phyloP scores from a whole-genome alignment of 805 yeast species.

The Huiozyma sinensis region DNA sequence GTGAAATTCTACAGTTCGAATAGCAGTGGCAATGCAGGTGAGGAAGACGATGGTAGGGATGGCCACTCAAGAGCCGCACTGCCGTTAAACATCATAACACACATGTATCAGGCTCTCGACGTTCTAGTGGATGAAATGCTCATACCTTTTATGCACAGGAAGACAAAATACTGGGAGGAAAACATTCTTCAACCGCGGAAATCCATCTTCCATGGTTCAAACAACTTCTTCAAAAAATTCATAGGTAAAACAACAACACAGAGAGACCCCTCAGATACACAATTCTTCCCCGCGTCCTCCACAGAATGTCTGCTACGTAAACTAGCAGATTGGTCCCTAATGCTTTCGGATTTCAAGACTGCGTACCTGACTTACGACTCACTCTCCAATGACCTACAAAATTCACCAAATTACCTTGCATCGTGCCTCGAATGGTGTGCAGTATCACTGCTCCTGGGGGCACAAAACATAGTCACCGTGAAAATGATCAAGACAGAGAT shows the following conservation, averaged over 20 bases:
- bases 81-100: slow-evolving; percentile 14
- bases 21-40: not conserved
- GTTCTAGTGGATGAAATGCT: slow-evolving; percentile 14
- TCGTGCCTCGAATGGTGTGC: slow-evolving; percentile 86
- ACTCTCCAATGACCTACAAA: slow-evolving; percentile 62
- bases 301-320: slow-evolving; percentile 69
- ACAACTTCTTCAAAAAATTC: slow-evolving; percentile 38
- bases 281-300: slow-evolving; percentile 49
- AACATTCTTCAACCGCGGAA: slow-evolving; percentile 65
- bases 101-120: slow-evolving; percentile 19
- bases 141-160: slow-evolving; percentile 78
- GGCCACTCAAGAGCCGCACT: slow-evolving; percentile 1
- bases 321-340: slow-evolving; percentile 86
- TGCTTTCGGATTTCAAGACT: slow-evolving; percentile 78
- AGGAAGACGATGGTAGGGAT: not conserved
- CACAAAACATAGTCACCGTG: slow-evolving; percentile 32
- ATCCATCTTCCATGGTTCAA: slow-evolving; percentile 59
- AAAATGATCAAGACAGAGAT: slow-evolving; percentile 35
- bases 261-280: slow-evolving; percentile 40
- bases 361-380: slow-evolving; percentile 79
- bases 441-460: slow-evolving; percentile 54
- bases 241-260: slow-evolving; percentile 23
- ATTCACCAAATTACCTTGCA: slow-evolving; percentile 41
- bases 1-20: slow-evolving; percentile 8
- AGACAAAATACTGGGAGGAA: slow-evolving; percentile 78